Conservation (phyloP, 495 filamentous ascomycete genomes). For the Podospora bellae-mahoneyi region DNA sequence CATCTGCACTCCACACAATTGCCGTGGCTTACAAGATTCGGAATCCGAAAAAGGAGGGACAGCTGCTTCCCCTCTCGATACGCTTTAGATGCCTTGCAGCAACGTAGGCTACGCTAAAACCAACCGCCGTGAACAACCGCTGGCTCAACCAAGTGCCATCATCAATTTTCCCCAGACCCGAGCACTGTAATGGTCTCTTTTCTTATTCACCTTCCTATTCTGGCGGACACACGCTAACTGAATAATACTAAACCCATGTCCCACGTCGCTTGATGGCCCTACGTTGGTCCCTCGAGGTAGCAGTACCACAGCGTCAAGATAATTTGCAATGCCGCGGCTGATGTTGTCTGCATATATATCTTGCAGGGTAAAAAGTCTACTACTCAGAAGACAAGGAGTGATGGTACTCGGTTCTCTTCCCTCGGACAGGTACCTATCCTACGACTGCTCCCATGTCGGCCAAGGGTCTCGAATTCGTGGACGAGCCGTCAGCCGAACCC, state of each 20-base stretch:
- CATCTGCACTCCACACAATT: constrained; percentile 5
- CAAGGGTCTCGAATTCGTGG: not conserved
- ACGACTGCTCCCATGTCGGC: not conserved
- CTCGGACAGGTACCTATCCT: not conserved
- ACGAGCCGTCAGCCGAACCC: not conserved
- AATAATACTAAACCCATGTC: not conserved
- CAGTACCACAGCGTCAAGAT: not conserved
- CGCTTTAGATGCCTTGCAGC: constrained; percentile 5
- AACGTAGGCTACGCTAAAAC: constrained; percentile 1
- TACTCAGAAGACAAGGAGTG: not conserved
- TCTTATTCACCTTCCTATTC: constrained; percentile 17
- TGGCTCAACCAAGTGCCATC: constrained; percentile 12
- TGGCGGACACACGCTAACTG: not conserved
- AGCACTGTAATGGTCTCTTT: not conserved
- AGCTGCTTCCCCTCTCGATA: constrained; percentile 1
- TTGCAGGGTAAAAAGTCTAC: not conserved
- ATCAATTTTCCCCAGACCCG: not conserved
- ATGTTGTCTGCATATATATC: constrained; percentile 8
- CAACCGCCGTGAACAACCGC: not conserved
- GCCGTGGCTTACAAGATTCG: not conserved
- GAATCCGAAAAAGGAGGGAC: not conserved
- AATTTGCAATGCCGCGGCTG: not conserved
- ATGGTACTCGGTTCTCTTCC: not conserved
- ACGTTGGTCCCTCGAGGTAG: not conserved
- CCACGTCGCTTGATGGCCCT: constrained; percentile 7